Base-by-base conservation (phyloP, 441 rosid species). In the Dalechampia spathulata region DNA sequence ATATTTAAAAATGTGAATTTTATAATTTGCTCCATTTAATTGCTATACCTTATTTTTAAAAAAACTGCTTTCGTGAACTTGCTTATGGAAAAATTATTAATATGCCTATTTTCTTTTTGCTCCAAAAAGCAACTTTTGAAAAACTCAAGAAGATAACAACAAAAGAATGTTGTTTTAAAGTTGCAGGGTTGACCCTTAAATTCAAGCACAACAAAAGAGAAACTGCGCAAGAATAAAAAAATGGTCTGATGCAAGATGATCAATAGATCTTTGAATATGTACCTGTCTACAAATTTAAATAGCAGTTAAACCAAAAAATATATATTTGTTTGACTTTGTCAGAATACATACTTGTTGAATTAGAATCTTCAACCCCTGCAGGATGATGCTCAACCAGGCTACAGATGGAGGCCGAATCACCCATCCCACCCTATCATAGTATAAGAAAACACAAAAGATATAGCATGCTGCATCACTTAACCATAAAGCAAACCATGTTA, bases 281-380 rank as follows among this genome's bases (percentile, higher is more conserved):
- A 6, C n/a, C 36, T 45, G 66, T 7, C 34, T 20, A 34, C 9
- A 46, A 59, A 6, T 37, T 52, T 14, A 47, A 41, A 20, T n/a
- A 53, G 38, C 8, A 52, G 49, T 25, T 52, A 34, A 63, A 42
- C 7, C 4, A 39, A 39, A 15, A 39, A 14, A 15, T 17, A 39
- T 11, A 14, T 39, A 6, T 39, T 17, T 14, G 1, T 15, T 14
- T 14, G 14, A 7, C 0, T 1, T 34, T 9, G 51, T 26, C 25
- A 34, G 55, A 44, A 34, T 64, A 78, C 81, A 49, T 78, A 84
- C 91, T 75, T 77, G 69, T 59, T 66, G 73, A 66, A 72, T 60
- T 63, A 71, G 70, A 66, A 54, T 62, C 75, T 65, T 75, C 75
- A 52, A 38, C 60, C 63, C 72, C 75, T 64, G 72, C 58, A 62